phyloP scores from a whole-genome alignment of 345 rosid genomes.

The Firmiana major region DNA sequence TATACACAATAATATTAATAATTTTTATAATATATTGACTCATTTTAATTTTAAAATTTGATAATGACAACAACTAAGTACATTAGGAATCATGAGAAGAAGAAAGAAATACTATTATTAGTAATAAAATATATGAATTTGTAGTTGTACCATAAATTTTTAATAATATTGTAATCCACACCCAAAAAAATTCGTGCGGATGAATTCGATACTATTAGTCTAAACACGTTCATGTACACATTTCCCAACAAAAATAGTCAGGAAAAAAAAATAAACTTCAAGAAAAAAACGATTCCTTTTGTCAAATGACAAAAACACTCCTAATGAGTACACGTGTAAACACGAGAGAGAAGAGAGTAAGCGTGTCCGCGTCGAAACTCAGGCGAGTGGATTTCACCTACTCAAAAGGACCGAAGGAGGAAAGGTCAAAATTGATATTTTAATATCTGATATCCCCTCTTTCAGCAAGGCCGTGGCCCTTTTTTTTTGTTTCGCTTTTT shows the following conservation, averaged over 20 bases:
- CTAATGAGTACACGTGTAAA: background rate
- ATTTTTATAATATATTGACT: no score
- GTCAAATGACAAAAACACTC: background rate
- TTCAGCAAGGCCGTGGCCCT: background rate
- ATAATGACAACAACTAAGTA: no score
- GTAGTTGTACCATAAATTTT: background rate
- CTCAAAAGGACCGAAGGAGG: background rate
- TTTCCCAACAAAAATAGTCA: background rate
- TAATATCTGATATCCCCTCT: background rate
- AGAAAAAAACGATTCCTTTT: background rate
- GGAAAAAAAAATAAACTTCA: conserved; percentile 10
- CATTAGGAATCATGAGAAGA: no score
- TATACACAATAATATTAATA: no score
- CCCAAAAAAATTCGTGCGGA: background rate
- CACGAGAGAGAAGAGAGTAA: background rate
- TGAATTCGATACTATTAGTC: background rate
- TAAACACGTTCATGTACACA: background rate
- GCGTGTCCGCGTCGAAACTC: background rate
- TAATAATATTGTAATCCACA: background rate
- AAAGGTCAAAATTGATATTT: conserved; percentile 11
- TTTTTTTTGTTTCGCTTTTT: background rate
- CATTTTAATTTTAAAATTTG: no score
- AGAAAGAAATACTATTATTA: no score
- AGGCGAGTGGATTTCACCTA: background rate
- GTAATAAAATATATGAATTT: background rate